Conservation (phyloP, 345 rosid species). For the Cardiospermum halicacabum region DNA sequence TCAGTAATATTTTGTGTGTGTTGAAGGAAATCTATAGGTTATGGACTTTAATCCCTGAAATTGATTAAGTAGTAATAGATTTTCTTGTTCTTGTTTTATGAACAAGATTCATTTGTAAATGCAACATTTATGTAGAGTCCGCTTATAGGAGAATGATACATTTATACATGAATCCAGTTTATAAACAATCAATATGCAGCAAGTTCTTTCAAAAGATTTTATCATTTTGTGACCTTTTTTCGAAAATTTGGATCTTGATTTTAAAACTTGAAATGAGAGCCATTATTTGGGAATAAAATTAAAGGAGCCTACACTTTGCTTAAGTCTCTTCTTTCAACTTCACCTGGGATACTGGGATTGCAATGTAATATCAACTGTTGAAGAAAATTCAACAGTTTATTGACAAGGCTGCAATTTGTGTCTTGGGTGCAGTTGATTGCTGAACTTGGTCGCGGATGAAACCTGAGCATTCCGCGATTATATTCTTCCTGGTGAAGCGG, state of each 20-base stretch:
- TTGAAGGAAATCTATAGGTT: slow-evolving; percentile 8
- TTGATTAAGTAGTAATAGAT: neutral
- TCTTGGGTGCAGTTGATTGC: slow-evolving; percentile 8
- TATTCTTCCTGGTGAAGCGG: slow-evolving; percentile 2
- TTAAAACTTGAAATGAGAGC: neutral
- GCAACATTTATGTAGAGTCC: neutral
- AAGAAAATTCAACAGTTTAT: neutral
- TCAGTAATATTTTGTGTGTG: slow-evolving; percentile 6
- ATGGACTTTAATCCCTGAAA: neutral
- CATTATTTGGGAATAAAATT: neutral
- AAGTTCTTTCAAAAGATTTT: neutral
- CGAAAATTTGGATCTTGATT: slow-evolving; percentile 1
- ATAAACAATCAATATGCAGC: neutral
- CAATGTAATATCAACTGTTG: neutral
- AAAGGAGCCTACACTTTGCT: neutral
- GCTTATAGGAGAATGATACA: neutral
- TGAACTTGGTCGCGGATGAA: neutral
- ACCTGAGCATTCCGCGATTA: neutral
- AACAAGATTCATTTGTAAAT: slow-evolving; percentile 3
- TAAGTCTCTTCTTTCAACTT: neutral
- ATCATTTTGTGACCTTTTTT: neutral
- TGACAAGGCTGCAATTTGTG: slow-evolving; percentile 2
- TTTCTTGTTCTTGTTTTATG: neutral
- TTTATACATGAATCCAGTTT: neutral
- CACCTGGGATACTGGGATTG: neutral